Base-by-base conservation (phyloP, 2,329 filamentous ascomycete species). In the Hypoxylon sp. region DNA sequence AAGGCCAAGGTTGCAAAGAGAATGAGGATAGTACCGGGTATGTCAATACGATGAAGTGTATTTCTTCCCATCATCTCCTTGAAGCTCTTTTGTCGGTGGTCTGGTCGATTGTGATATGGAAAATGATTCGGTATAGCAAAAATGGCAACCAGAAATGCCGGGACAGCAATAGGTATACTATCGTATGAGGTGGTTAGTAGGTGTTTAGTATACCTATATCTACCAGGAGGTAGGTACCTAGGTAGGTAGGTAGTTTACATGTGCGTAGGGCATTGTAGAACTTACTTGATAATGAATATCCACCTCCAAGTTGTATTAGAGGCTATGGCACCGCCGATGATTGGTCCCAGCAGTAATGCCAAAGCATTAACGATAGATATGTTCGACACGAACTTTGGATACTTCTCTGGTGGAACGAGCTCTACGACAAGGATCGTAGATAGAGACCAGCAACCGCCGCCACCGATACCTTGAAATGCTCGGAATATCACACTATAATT, bases 231-330 rank as follows among this genome's bases (percentile, higher is more conserved):
- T n/a, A n/a, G n/a, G n/a, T n/a, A n/a, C n/a, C n/a, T n/a, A n/a
- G n/a, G n/a, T n/a, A n/a, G n/a, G n/a, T n/a, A n/a, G n/a, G n/a
- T n/a, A n/a, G n/a, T n/a, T n/a, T n/a, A n/a, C n/a, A n/a, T n/a
- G n/a, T n/a, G n/a, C n/a, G n/a, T n/a, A n/a, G n/a, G n/a, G n/a
- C n/a, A n/a, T n/a, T n/a, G n/a, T n/a, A n/a, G 11, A 37, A 12
- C 42, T 12, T 29, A 63, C 62, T 64, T 63, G 21, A 64, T 57
- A 20, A 62, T 54, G 31, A 64, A 64, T 9, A 64, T 62, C 62
- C 62, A 64, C 48, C 62, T 59, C 62, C 62, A 64, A 2, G 25
- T 57, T 7, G 50, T 56, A 12, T 46, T 17, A 0, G 53, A 37
- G 7, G 44, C 21, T 41, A 64, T 63, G 1, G 54, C 60, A 4